Conservation (phyloP, 495 filamentous ascomycete species). For the Friedmanniomyces simplex region DNA sequence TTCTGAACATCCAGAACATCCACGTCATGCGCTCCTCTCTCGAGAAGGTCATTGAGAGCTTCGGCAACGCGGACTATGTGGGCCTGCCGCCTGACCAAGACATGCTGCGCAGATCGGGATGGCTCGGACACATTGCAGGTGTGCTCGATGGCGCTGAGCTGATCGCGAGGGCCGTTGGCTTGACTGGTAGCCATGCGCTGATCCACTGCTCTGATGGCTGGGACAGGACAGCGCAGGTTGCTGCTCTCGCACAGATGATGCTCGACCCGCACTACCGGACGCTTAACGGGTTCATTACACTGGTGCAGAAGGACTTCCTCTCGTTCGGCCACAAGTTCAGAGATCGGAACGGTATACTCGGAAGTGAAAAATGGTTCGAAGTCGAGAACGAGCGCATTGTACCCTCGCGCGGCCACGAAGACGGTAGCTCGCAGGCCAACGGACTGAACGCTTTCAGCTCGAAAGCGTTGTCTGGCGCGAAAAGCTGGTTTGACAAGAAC, state of each 20-base stretch:
- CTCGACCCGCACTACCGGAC: conserved; percentile 95
- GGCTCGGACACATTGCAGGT: conserved; percentile 81
- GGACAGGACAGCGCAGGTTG: conserved; percentile 94
- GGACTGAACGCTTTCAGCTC: conserved; percentile 29
- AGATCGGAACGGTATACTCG: conserved; percentile 72
- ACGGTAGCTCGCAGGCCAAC: neutral
- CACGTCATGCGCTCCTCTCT: conserved; percentile 95
- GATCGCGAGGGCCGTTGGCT: conserved; percentile 79
- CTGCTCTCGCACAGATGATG: conserved; percentile 86
- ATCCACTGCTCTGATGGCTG: conserved; percentile 98
- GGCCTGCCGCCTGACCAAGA: conserved; percentile 76
- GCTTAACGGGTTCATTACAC: conserved; percentile 85
- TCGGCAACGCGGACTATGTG: conserved; percentile 88
- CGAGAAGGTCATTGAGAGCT: conserved; percentile 73
- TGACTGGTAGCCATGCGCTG: conserved; percentile 86
- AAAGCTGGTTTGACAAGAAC: conserved; percentile 78
- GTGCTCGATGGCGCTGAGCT: conserved; percentile 74
- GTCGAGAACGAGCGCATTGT: conserved; percentile 60
- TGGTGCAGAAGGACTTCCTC: conserved; percentile 97
- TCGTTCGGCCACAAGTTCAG: conserved; percentile 97
- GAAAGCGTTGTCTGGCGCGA: conserved; percentile 69
- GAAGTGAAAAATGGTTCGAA: conserved; percentile 90
- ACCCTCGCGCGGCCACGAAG: conserved; percentile 10
- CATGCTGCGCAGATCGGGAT: conserved; percentile 69
- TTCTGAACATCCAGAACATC: conserved; percentile 97